phyloP scores from a whole-genome alignment of 129 eudicot species.

The Kitagawia praeruptora region DNA sequence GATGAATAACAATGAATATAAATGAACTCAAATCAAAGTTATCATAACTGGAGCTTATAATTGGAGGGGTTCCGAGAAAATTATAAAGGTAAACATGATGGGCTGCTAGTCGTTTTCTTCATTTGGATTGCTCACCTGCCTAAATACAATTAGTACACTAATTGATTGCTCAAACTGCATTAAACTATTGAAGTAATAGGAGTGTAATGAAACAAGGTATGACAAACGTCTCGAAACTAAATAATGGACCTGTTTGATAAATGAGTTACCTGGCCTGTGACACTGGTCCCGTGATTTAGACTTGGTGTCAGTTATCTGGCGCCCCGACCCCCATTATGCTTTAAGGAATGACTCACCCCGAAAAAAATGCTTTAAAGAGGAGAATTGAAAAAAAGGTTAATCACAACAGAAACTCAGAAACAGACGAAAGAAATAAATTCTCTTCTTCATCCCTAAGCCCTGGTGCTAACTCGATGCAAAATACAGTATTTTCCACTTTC shows the following conservation, averaged over 20 bases:
- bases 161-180: not conserved
- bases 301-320: not conserved
- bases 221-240: not conserved
- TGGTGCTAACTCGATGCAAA: not conserved
- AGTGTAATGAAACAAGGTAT: not conserved
- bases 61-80: not conserved
- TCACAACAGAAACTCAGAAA: not conserved
- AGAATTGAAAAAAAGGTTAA: not conserved
- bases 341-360: not conserved
- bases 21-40: not conserved
- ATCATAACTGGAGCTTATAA: too few species aligned
- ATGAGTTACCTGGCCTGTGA: not conserved
- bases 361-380: too few species aligned
- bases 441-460: not conserved
- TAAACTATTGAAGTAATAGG: not conserved
- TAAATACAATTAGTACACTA: not conserved
- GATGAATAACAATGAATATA: too few species aligned
- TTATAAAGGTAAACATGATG: not conserved
- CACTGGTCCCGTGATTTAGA: not conserved
- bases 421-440: not conserved
- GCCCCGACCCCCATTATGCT: not conserved
- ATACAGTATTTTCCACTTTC: not conserved
- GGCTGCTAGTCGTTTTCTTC: not conserved
- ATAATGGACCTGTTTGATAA: not conserved
- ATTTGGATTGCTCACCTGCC: not conserved